Evolutionary conservation across 78 protist genomes (phyloP).

Genomic region (Polysphondylium violaceum): DNA sequence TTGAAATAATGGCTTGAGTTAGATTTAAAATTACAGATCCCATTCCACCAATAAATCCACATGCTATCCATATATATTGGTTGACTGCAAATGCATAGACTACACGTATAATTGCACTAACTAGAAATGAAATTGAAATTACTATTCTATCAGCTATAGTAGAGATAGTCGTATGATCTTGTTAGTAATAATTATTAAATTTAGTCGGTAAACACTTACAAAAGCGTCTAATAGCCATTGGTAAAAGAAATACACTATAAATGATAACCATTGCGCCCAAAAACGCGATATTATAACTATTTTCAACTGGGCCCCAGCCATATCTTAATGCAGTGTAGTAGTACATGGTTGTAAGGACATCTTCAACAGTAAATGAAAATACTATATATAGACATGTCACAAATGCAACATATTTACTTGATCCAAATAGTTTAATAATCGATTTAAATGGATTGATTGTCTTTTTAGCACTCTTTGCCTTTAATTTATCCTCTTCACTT

Average conservation of each 20-base stretch:
- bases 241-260: not conserved
- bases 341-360: not conserved
- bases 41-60: not conserved
- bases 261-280: not conserved
- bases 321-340: not conserved
- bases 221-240: conserved; percentile 4
- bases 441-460: conserved; percentile 7
- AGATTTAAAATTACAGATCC: not conserved
- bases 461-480: not conserved
- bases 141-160: conserved; percentile 46
- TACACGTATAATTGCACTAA: conserved; percentile 8
- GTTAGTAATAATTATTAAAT: not conserved
- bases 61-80: conserved; percentile 9
- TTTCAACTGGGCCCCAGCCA: conserved; percentile 2
- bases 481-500: not conserved
- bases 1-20: conserved; percentile 7
- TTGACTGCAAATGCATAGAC: conserved; percentile 6
- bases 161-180: not conserved
- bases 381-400: not conserved
- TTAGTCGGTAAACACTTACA: not conserved
- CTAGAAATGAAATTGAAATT: not conserved
- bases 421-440: not conserved
- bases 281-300: not conserved
- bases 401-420: not conserved
- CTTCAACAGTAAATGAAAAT: not conserved